A percentile compares a stretch with the other conserved stretches of the same genome.
phyloP scores from a whole-genome alignment of 306 rosid species.

The Vachellia pachyceras region DNA sequence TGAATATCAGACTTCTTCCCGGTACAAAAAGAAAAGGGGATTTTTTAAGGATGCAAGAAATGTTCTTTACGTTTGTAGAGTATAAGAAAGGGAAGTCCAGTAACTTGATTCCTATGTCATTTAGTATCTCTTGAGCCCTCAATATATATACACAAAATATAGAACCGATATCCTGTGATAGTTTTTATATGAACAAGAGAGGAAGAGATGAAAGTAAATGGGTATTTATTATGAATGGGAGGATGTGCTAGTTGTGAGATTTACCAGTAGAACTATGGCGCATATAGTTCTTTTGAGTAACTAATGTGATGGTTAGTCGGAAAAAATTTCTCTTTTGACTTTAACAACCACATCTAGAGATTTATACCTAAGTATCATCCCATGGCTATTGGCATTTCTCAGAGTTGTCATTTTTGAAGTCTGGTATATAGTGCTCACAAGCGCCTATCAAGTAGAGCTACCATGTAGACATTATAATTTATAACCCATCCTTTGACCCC shows the following conservation, averaged over 20 bases:
- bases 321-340: neutral
- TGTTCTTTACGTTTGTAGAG: neutral
- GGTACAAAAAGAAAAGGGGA: neutral
- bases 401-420: neutral
- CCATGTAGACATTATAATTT: neutral
- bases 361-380: neutral
- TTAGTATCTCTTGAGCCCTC: slow-evolving; percentile 12
- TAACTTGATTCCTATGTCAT: slow-evolving; percentile 23
- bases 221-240: neutral
- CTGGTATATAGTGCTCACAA: slow-evolving; percentile 1
- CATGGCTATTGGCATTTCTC: neutral
- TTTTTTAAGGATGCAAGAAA: slow-evolving; percentile 23
- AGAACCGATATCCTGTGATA: neutral
- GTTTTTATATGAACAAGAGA: slow-evolving; percentile 8
- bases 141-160: slow-evolving; percentile 15
- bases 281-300: neutral
- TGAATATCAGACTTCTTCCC: slow-evolving; percentile 1
- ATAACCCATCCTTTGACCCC: neutral
- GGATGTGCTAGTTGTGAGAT: neutral
- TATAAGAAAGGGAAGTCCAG: slow-evolving; percentile 20
- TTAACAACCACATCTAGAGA: neutral
- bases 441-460: neutral
- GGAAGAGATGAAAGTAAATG: neutral
- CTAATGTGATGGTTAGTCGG: neutral
- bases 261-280: neutral